Evolutionary conservation across 2,329 filamentous ascomycete genomes (phyloP), one percentile per base, ranked within the genome.

Genomic region (Capronia americana): DNA sequence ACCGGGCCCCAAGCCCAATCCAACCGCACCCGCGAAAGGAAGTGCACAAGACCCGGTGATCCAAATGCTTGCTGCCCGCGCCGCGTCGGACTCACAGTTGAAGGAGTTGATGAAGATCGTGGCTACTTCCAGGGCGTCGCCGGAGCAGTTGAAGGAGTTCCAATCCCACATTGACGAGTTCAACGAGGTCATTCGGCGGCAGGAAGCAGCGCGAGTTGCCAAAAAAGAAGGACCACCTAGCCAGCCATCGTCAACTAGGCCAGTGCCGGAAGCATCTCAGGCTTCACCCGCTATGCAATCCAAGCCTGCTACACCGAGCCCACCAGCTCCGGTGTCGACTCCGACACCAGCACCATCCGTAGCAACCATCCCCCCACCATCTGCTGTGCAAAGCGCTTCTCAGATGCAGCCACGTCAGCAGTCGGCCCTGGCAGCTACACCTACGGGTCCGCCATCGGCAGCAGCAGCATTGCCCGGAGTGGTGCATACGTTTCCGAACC

Each of bases 61-160:
- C 68, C 82, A 83, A 64, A 83, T 83, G 81, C 75, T 84, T 56
- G 82, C 82, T n/a, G 82, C 81, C 8, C 76, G 81, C 67, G 82
- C 82, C 26, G 81, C 82, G 4, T 78, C 80, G 10, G 80, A 84
- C 67, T 79, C 79, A 4, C 79, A 82, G 56, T 72, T 84, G 41
- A 84, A 84, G 69, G 80, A 80, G 4, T 71, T 84, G 70, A 84
- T 84, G 82, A 78, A 81, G 65, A 77, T 84, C 17, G 82, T 84
- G 28, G 82, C 82, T 3, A 81, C 80, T 5, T 83, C 81, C 64
- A 78, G 82, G 69, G 82, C 82, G 12, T 79, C 79, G 3, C 79
- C 81, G 66, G 80, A 82, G 66, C 81, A 84, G 66, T 74, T 84
- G 24, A 79, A 79, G 59, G 77, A 80, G 61, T 84, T 84, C 66